Base-by-base conservation (phyloP, 805 yeast genomes). In the Metschnikowia lachancei region DNA sequence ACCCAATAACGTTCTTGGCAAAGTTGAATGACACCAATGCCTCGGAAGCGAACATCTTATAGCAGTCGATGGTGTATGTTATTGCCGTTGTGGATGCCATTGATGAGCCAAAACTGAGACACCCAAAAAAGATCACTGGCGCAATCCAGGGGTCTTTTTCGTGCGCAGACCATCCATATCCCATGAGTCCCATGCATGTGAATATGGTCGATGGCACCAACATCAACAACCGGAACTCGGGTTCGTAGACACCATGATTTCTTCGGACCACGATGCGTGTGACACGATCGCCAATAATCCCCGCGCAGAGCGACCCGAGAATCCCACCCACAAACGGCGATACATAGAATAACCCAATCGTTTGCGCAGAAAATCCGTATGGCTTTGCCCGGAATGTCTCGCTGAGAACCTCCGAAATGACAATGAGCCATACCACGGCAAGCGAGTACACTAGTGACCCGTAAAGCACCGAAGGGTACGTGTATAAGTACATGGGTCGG, bases 351-450 rank as follows among this genome's bases (percentile, higher is more conserved):
- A 80, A 60, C 14, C 85, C 85, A 13, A 80, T 70, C 0, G 75
- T 66, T 10, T 72, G 71, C 36, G 69, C 65, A 4, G 70, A 59
- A 59, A 72, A 80, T 24, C 67, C 60, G 60, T 79, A 78, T 0
- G 80, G 81, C 7, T 56, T 60, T 12, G 56, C 52, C 1, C 68
- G 56, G 57, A 81, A 81, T 13, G 81, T 75, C 3, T 72, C 67
- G 2, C 81, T 68, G 30, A 81, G 71, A 0, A 80, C 70, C 55
- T 81, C 85, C 1, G 83, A 77, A 38, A 81, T 75, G 26, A 80
- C 76, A 57, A 81, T 80, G 38, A 81, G 72, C 85, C 85, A 81
- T 16, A 81, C 82, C 17, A 81, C 82, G 13, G 83, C 78, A 43
- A 81, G 65, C 0, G 81, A 66, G 57, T 81, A 81, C 2, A 78